Base-by-base conservation (phyloP, 805 yeast species). In the Spencermartinsiella europaea region DNA sequence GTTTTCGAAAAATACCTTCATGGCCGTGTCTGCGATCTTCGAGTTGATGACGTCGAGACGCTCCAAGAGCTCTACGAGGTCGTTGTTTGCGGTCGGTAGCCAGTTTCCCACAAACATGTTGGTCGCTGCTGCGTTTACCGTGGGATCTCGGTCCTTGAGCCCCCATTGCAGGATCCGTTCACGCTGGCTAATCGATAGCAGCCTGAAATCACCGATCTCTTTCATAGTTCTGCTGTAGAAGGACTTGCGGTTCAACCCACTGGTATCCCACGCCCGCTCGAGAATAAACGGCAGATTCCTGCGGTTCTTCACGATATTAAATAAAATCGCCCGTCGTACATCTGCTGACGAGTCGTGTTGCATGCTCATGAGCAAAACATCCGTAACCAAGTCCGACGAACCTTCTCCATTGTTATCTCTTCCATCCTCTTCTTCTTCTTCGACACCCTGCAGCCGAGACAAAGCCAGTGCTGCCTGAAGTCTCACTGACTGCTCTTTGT, bases 321-420 rank as follows among this genome's bases (percentile, higher is more conserved):
- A 67, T 57, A 89, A 66, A 0, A 91, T 91, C 0, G 95, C 89
- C 49, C 95, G 73, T 54, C 98, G 74, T 1, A 90, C 96, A 51
- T 93, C 98, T 0, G 96, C 81, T 56, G 83, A 83, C 2, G 86
- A 76, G 65, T 91, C 99, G 58, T 83, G 77, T 57, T 80, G 83
- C 55, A 87, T 68, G 69, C 38, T 71, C 68, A 2, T 77, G 71
- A 4, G 80, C 79, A 48, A 71, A 71, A 47, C 73, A 72, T 25
- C 70, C 59, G 28, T 63, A 69, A 43, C 68, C 65, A 38, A 62
- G 68, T 46, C 61, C 59, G 42, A 56, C 14, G 39, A 14, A 31
- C 27, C 15, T 21, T n/a, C 28, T n/a, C n/a, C n/a, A n/a, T n/a
- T n/a, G n/a, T n/a, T n/a, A n/a, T n/a, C 5, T 37, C 46, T 12